phyloP scores from a whole-genome alignment of 1,139 yeast species.

The Pichia sp. region DNA sequence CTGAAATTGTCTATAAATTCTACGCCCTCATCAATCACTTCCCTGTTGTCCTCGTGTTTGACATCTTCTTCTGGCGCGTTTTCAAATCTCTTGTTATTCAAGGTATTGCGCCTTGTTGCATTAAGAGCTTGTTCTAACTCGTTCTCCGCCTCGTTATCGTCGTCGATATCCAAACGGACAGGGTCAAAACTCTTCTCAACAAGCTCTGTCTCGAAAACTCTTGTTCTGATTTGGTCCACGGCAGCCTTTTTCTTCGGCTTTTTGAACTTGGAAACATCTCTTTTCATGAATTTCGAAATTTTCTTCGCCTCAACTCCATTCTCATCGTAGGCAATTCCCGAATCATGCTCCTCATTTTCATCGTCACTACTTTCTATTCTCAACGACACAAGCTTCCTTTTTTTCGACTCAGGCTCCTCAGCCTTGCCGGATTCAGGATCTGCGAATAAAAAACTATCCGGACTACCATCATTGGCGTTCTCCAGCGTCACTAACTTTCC shows the following conservation, averaged over 20 bases:
- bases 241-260: conserved; percentile 23
- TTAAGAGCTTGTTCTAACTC: conserved; percentile 36
- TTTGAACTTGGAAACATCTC: conserved; percentile 26
- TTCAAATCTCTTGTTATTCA: conserved; percentile 24
- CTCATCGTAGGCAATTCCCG: conserved; percentile 28
- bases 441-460: neutral
- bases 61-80: conserved; percentile 28
- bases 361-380: conserved; percentile 32
- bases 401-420: neutral
- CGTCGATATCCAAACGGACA: conserved; percentile 37
- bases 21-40: conserved; percentile 53
- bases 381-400: conserved; percentile 28
- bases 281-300: conserved; percentile 26
- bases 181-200: conserved; percentile 24
- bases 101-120: conserved; percentile 40
- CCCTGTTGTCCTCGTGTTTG: conserved; percentile 12
- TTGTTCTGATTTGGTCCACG: conserved; percentile 10
- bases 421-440: neutral
- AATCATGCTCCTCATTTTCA: conserved; percentile 27
- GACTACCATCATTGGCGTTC: neutral
- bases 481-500: conserved; percentile 14
- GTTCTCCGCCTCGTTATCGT: conserved; percentile 34
- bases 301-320: conserved; percentile 27
- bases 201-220: conserved; percentile 26
- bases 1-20: conserved; percentile 48